Base-by-base conservation (phyloP, 495 filamentous ascomycete genomes). In the Penicilliopsis zonata region DNA sequence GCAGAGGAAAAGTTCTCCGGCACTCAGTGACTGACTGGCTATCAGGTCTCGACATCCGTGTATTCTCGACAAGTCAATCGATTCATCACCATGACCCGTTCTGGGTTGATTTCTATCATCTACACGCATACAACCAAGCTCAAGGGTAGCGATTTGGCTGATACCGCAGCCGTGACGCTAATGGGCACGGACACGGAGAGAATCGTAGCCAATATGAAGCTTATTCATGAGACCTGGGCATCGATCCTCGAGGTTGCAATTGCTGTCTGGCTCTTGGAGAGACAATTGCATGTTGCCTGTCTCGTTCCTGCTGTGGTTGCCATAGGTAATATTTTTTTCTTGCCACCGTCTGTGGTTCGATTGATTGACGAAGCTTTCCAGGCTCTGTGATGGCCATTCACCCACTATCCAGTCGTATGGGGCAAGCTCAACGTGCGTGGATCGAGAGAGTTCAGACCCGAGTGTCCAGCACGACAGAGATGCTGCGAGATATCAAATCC, bases 101-200 rank as follows among this genome's bases (percentile, higher is more conserved):
- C 63, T 2, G 60, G 63, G 12, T 46, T 80, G 1, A 55, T 68
- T 4, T 57, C 55, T 12, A 48, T 63, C 18, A 50, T 72, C 19
- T 73, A 65, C 38, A 39, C 39, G 9, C 41, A 52, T 30, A 59
- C 67, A 2, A 45, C 48, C 8, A 59, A 43, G 16, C 22, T 49
- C 6, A 25, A 24, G 2, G 12, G 13, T 0, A 37, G 53, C 6
- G 46, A 52, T 4, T 44, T 47, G 6, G 48, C 55, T 1, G 62
- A 62, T 24, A 52, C 62, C 6, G 49, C 58, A 7, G 58, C 63
- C 1, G 35, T 73, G 5, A 72, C 72, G 0, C 50, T 77, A 4
- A 73, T 74, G 57, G 69, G 63, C 50, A 70, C 69, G 3, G 69
- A 73, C 28, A 50, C 67, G 8, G 63, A 67, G 21, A 48, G 58